These are phyloP conservation scores for Candida glucosophila DNA, from an alignment of 1,139 yeast genomes.

Conservation along the genomic window DNA sequence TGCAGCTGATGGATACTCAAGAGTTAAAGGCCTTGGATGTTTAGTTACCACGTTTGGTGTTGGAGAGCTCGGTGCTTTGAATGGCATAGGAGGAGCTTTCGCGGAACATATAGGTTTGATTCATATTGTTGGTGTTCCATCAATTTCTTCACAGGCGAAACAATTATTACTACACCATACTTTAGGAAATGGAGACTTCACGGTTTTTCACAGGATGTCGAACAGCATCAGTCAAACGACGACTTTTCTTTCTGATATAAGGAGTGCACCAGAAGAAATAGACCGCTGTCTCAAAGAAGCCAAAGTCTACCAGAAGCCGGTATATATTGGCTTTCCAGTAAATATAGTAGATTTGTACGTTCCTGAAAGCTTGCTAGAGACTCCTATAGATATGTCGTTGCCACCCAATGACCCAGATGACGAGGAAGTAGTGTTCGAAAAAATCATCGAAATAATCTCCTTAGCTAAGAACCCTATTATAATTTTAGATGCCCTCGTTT, in stretches of 20 bases:
- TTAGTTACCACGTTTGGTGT: constrained; percentile 36
- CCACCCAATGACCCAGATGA: constrained; percentile 61
- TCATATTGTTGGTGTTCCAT: constrained; percentile 35
- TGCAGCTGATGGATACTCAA: constrained; percentile 35
- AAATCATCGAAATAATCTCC: constrained; percentile 43
- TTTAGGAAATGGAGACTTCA: constrained; percentile 38
- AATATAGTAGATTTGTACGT: constrained; percentile 64
- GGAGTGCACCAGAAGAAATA: constrained; percentile 57
- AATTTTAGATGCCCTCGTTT: constrained; percentile 81
- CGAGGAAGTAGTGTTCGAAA: constrained; percentile 62
- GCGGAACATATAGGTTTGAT: constrained; percentile 35
- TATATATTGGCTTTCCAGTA: constrained; percentile 75
- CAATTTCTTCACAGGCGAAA: constrained; percentile 28
- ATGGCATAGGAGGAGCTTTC: constrained; percentile 34
- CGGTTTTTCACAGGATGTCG: constrained; percentile 43
- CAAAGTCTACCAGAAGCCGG: constrained; percentile 69
- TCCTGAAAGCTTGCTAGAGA: constrained; percentile 45
- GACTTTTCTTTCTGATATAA: constrained; percentile 52
- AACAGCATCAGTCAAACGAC: constrained; percentile 60
- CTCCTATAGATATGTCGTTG: constrained; percentile 56
- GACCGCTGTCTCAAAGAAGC: constrained; percentile 73
- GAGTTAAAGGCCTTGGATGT: constrained; percentile 30
- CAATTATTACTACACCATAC: constrained; percentile 36
- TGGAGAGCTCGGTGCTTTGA: constrained; percentile 32
- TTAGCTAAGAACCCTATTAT: constrained; percentile 62